phyloP scores from a whole-genome alignment of 73 alveolate species.

The Uronychia setigera region DNA sequence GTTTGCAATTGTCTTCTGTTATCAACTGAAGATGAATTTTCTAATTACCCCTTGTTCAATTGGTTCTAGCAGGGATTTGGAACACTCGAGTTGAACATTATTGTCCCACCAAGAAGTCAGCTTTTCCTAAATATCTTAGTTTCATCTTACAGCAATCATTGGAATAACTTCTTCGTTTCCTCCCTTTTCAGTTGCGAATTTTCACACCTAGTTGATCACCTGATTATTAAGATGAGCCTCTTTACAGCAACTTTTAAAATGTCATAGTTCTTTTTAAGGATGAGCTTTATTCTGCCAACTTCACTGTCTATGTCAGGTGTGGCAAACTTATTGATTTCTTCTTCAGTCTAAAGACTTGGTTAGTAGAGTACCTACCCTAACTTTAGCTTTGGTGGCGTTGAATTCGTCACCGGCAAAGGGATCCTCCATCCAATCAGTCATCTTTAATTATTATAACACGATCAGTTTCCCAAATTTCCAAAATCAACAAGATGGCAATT shows the following conservation, averaged over 20 bases:
- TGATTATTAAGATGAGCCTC: background rate
- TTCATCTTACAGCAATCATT: background rate
- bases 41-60: background rate
- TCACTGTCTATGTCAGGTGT: background rate
- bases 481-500: too few species aligned
- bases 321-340: background rate
- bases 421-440: background rate
- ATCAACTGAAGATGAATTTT: background rate
- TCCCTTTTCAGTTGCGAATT: background rate
- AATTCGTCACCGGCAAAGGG: background rate
- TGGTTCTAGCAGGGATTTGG: background rate
- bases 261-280: background rate
- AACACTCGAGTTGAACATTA: background rate
- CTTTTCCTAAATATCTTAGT: background rate
- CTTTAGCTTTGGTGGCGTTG: background rate
- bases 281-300: background rate
- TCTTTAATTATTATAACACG: background rate
- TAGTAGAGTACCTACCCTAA: background rate
- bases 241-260: background rate
- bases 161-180: background rate
- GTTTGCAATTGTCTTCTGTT: background rate
- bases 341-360: background rate
- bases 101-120: constrained; percentile 1
- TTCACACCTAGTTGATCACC: background rate
- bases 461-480: background rate